Percentiles rank a stretch among this genome's conserved stretches.
Conservation (phyloP, 1,284 basidiomycete species). For the Garcileccinum viscosum region DNA sequence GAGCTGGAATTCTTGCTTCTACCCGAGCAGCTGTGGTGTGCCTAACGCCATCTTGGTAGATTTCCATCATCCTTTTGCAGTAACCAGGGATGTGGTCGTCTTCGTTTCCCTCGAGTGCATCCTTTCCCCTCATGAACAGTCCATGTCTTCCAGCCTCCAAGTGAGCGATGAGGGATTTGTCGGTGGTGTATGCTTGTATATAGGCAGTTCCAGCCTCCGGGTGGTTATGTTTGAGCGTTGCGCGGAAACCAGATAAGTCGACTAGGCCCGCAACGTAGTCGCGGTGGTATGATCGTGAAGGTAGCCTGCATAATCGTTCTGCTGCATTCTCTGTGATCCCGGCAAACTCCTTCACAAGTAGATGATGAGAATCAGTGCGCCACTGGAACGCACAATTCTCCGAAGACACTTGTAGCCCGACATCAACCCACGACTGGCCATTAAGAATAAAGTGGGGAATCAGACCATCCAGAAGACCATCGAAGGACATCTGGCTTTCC, state of each 20-base stretch:
- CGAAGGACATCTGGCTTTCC: neutral
- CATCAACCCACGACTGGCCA: constrained; percentile 15
- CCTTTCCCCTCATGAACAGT: constrained; percentile 12
- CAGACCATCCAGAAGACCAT: neutral
- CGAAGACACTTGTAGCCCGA: constrained; percentile 10
- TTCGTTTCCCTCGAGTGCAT: constrained; percentile 3
- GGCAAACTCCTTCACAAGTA: constrained; percentile 4
- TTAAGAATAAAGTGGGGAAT: neutral
- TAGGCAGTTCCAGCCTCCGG: neutral
- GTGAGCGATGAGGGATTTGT: constrained; percentile 17
- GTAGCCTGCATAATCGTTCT: neutral
- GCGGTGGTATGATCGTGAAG: constrained; percentile 6
- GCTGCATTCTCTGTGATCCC: neutral
- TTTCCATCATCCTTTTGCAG: constrained; percentile 9
- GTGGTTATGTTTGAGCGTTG: neutral
- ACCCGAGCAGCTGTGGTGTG: constrained; percentile 14
- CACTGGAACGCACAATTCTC: constrained; percentile 10
- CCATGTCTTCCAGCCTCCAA: constrained; percentile 14
- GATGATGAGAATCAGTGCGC: constrained; percentile 13
- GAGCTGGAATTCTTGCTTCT: constrained; percentile 10
- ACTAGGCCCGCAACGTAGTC: constrained; percentile 12
- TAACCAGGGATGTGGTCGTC: neutral
- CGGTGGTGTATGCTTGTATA: constrained; percentile 14
- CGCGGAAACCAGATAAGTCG: constrained; percentile 7
- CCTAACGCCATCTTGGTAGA: constrained; percentile 1